Evolutionary conservation across 1,284 basidiomycete species (phyloP).

Genomic region (Cutaneotrichosporon spelunceum): DNA sequence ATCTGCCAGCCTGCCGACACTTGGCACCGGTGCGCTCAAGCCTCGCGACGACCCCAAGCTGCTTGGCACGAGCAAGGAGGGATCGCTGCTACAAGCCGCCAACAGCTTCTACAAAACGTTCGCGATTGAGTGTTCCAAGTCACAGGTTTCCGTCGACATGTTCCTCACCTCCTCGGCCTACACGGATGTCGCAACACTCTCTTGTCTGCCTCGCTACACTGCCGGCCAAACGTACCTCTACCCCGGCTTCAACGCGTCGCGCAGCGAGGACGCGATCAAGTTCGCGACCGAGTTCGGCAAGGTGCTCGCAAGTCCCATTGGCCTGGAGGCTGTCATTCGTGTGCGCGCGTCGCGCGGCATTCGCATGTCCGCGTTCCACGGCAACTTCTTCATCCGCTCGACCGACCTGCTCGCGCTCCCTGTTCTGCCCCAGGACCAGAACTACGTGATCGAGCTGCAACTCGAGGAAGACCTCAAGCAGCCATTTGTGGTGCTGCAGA

Average conservation of each 20-base stretch:
- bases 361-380: constrained; percentile 96
- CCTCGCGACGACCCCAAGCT: constrained; percentile 95
- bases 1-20: constrained; percentile 77
- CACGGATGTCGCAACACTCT: constrained; percentile 82
- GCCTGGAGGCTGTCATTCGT: constrained; percentile 95
- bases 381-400: constrained; percentile 98
- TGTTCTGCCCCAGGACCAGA: constrained; percentile 92
- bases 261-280: constrained; percentile 93
- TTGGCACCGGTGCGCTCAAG: constrained; percentile 90
- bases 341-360: constrained; percentile 91
- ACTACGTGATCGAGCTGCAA: constrained; percentile 94
- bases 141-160: constrained; percentile 98
- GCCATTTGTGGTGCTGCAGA: constrained; percentile 94
- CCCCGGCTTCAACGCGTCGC: constrained; percentile 92
- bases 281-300: constrained; percentile 96
- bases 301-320: constrained; percentile 88
- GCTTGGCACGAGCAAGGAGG: constrained; percentile 92
- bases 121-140: constrained; percentile 95
- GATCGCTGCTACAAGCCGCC: constrained; percentile 77
- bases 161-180: constrained; percentile 92
- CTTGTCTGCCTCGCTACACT: constrained; percentile 90
- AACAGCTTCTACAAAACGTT: constrained; percentile 98
- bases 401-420: constrained; percentile 96
- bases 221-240: constrained; percentile 98
- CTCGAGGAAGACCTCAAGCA: constrained; percentile 92